Evolutionary conservation across 176 grass and related monocot species (phyloP).

Genomic region (Panicum miliaceum): DNA sequence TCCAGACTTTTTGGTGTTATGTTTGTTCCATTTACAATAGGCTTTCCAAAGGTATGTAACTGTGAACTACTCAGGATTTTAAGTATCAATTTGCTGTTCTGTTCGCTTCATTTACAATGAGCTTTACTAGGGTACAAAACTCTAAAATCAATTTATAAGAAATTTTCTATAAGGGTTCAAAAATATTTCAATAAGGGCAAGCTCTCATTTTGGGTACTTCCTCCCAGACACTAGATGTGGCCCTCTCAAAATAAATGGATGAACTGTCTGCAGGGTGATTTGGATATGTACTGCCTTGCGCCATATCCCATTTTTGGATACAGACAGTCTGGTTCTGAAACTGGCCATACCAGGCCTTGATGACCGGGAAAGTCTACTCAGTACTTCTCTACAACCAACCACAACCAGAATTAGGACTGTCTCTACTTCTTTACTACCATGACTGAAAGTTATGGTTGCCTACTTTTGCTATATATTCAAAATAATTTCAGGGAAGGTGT

Average conservation of each 20-base stretch:
- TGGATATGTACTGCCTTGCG: neutral
- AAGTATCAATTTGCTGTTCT: slow-evolving; percentile 45
- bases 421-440: neutral
- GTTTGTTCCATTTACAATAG: slow-evolving; percentile 68
- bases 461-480: slow-evolving; percentile 20
- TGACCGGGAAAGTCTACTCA: neutral
- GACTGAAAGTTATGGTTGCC: neutral
- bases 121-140: slow-evolving; percentile 68
- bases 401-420: neutral
- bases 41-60: slow-evolving; percentile 82
- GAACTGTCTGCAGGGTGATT: neutral
- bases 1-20: slow-evolving; percentile 71
- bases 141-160: neutral
- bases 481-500: neutral
- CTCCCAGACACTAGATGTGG: neutral
- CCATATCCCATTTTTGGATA: neutral
- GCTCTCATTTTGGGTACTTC: neutral
- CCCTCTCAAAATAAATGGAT: neutral
- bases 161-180: neutral
- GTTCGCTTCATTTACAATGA: slow-evolving; percentile 45
- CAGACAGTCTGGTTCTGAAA: neutral
- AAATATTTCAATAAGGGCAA: neutral
- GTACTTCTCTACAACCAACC: neutral
- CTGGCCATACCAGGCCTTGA: neutral
- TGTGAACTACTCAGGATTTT: slow-evolving; percentile 15